A percentile compares a stretch with the other conserved stretches of the same genome.
These are phyloP conservation scores for Kockovaella imperatae DNA, from an alignment of 768 basidiomycete species.

Conservation along the genomic window DNA sequence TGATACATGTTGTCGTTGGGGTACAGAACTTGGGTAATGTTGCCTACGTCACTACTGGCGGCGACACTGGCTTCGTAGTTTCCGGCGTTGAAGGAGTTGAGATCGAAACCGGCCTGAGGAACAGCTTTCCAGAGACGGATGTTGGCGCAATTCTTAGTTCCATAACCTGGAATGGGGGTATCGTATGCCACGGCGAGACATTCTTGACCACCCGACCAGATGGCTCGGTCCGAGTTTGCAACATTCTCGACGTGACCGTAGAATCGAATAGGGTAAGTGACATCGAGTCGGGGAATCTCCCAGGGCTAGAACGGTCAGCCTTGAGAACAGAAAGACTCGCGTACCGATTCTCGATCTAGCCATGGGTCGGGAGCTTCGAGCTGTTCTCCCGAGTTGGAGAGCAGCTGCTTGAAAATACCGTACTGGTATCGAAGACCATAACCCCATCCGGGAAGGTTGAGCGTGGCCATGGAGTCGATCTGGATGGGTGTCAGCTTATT, in stretches of 20 bases:
- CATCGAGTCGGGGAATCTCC: slow-evolving; percentile 55
- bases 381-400: slow-evolving; percentile 50
- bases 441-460: slow-evolving; percentile 90
- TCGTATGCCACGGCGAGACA: slow-evolving; percentile 91
- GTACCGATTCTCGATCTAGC: slow-evolving; percentile 38
- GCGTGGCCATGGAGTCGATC: slow-evolving; percentile 73
- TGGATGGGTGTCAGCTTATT: slow-evolving; percentile 8
- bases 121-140: slow-evolving; percentile 55
- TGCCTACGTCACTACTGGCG: slow-evolving; percentile 78
- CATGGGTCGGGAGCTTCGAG: slow-evolving; percentile 51
- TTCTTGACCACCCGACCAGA: slow-evolving; percentile 75
- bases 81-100: slow-evolving; percentile 93
- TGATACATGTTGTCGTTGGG: slow-evolving; percentile 74
- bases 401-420: slow-evolving; percentile 91
- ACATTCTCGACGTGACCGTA: slow-evolving; percentile 72
- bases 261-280: slow-evolving; percentile 62
- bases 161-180: slow-evolving; percentile 59
- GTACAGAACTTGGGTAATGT: slow-evolving; percentile 90
- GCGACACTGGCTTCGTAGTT: slow-evolving; percentile 87
- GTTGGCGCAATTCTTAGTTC: slow-evolving; percentile 68
- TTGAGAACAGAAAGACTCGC: slow-evolving; percentile 1
- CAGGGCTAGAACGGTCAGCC: slow-evolving; percentile 30
- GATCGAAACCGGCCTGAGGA: slow-evolving; percentile 76
- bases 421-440: slow-evolving; percentile 86
- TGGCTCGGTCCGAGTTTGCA: slow-evolving; percentile 38